Percentiles rank a stretch among this genome's conserved stretches.
Evolutionary conservation across 2,329 filamentous ascomycete species (phyloP).

Genomic region (Ophiocordyceps camponoti-leonardi): DNA sequence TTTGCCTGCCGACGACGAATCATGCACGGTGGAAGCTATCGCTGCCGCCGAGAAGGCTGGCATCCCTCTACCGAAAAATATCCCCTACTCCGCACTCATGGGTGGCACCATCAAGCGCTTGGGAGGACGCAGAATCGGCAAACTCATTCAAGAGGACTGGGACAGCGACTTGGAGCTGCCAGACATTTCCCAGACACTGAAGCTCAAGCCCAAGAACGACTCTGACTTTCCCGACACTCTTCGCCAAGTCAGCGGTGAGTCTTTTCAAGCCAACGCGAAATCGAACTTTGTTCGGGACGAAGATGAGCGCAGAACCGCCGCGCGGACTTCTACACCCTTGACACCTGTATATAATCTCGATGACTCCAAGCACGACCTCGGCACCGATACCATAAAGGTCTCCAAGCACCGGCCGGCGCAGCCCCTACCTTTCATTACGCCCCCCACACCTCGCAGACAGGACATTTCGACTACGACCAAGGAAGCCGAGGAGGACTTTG

Average conservation of each 20-base stretch:
- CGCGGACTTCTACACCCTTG: conserved; percentile 17
- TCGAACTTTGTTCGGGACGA: conserved; percentile 9
- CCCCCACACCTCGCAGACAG: conserved; percentile 34
- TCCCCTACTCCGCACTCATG: conserved; percentile 75
- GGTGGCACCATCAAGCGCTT: conserved; percentile 88
- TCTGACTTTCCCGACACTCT: conserved; percentile 49
- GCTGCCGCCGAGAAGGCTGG: conserved; percentile 74
- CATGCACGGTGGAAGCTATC: conserved; percentile 71
- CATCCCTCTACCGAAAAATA: conserved; percentile 74
- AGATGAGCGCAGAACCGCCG: conserved; percentile 12
- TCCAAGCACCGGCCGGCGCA: conserved; percentile 38
- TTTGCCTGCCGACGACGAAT: conserved; percentile 69
- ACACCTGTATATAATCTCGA: conserved; percentile 39
- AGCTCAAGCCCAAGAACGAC: conserved; percentile 46
- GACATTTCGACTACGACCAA: conserved; percentile 6
- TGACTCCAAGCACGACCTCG: conserved; percentile 46
- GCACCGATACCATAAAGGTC: conserved; percentile 50
- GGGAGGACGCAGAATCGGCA: conserved; percentile 56
- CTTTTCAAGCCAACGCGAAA: conserved; percentile 34
- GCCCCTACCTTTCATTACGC: conserved; percentile 34
- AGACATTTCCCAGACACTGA: conserved; percentile 36
- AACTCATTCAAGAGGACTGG: conserved; percentile 65
- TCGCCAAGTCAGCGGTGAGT: conserved; percentile 45
- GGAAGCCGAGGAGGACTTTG: conserved; percentile 46
- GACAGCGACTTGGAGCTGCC: conserved; percentile 62